Evolutionary conservation across 345 rosid genomes (phyloP).

Genomic region (Lepidium sativum): DNA sequence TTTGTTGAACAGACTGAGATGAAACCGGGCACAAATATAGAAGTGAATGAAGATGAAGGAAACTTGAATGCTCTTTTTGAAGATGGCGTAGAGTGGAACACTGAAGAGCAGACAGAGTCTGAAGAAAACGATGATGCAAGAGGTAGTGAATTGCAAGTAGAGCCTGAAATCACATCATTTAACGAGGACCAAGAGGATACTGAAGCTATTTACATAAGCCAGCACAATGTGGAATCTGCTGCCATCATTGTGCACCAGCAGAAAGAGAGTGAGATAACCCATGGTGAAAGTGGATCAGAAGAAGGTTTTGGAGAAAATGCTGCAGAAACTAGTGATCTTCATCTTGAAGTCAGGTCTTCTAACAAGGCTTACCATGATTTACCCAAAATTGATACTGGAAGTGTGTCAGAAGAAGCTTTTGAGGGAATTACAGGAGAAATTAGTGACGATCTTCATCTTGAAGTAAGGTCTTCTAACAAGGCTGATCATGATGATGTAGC

Average conservation of each 20-base stretch:
- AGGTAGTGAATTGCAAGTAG: background rate
- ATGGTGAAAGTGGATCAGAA: background rate
- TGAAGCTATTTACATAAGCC: conserved; percentile 7
- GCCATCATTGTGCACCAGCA: background rate
- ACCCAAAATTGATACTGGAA: background rate
- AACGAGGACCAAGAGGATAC: background rate
- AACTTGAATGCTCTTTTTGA: background rate
- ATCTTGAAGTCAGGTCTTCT: background rate
- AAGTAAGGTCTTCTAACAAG: background rate
- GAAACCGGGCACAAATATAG: background rate
- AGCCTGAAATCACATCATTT: background rate
- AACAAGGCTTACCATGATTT: background rate
- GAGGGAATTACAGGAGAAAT: background rate
- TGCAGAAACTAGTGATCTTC: conserved; percentile 3
- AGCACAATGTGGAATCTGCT: background rate
- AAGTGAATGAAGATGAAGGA: background rate
- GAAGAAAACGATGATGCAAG: conserved; percentile 13
- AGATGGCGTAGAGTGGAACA: background rate
- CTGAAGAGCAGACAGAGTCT: background rate
- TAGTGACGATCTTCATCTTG: conserved; percentile 7
- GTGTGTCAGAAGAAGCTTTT: background rate
- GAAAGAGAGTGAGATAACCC: background rate
- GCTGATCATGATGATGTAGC: no score
- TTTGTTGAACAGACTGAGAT: conserved; percentile 9
- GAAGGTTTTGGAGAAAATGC: background rate